Evolutionary conservation across 1,284 basidiomycete species (phyloP).

Genomic region (Pholiota adiposa): DNA sequence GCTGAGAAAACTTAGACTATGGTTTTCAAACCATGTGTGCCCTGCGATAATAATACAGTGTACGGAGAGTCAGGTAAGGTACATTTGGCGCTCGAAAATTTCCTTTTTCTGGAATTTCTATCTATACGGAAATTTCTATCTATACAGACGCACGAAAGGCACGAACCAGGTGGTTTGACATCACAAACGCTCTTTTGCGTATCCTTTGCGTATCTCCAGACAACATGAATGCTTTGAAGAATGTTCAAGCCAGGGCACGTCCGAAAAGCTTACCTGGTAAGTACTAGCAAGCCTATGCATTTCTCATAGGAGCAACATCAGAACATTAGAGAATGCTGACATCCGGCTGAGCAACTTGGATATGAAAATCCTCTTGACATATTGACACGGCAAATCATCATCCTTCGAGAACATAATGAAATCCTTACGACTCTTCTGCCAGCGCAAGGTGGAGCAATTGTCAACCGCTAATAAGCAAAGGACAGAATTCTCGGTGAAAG

Average conservation of each 20-base stretch:
- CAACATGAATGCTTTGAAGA: neutral
- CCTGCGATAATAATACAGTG: too few species aligned
- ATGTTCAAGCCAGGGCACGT: neutral
- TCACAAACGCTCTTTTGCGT: neutral
- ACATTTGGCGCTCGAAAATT: too few species aligned
- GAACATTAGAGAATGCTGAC: too few species aligned
- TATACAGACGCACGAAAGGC: too few species aligned
- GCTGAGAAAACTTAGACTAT: too few species aligned
- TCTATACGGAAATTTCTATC: too few species aligned
- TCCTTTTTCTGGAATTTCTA: neutral
- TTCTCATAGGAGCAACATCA: neutral
- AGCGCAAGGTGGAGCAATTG: neutral
- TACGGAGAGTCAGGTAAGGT: too few species aligned
- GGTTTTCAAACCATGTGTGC: too few species aligned
- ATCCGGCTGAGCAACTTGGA: neutral
- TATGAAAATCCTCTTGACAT: neutral
- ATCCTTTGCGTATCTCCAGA: neutral
- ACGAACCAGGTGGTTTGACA: neutral
- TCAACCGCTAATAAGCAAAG: neutral
- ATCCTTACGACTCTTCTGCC: too few species aligned
- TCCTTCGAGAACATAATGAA: too few species aligned
- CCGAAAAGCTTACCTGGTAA: neutral
- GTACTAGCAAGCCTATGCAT: neutral
- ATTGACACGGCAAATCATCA: neutral
- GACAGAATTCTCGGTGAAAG: neutral